Percentiles rank a stretch among this genome's conserved stretches.
Conservation (phyloP, 805 yeast species). For the Lachancea waltii region DNA sequence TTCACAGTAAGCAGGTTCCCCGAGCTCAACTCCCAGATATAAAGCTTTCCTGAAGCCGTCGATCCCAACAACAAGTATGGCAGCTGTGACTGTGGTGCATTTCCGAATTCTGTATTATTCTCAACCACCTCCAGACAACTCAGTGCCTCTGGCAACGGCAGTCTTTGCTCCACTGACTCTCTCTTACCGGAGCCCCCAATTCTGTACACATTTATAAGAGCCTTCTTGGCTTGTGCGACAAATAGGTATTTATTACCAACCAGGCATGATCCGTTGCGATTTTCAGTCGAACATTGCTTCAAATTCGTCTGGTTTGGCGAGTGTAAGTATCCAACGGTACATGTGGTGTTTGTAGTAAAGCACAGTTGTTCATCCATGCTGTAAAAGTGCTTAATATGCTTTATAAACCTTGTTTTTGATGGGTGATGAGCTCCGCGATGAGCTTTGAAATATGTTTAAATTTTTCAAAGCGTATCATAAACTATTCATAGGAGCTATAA, state of each 20-base stretch:
- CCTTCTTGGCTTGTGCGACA: constrained; percentile 62
- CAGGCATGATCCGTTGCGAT: constrained; percentile 43
- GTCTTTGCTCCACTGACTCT: constrained; percentile 62
- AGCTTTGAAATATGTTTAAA: constrained; percentile 19
- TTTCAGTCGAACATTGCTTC: constrained; percentile 39
- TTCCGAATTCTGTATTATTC: constrained; percentile 18
- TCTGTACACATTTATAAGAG: constrained; percentile 65
- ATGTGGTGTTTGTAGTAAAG: constrained; percentile 27
- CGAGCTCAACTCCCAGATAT: constrained; percentile 78
- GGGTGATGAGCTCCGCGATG: constrained; percentile 16
- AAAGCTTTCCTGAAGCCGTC: constrained; percentile 58
- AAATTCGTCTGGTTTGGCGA: constrained; percentile 28
- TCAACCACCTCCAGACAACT: constrained; percentile 38
- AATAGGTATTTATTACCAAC: constrained; percentile 55
- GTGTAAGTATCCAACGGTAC: constrained; percentile 25
- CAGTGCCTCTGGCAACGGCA: constrained; percentile 79
- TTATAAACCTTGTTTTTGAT: not conserved
- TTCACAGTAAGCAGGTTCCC: constrained; percentile 67
- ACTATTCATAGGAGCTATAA: too few species aligned
- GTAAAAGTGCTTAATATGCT: not conserved
- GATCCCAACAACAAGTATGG: constrained; percentile 67
- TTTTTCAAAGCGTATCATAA: too few species aligned
- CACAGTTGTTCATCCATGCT: constrained; percentile 28
- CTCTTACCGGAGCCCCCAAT: constrained; percentile 35
- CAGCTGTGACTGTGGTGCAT: constrained; percentile 29